A percentile compares a stretch with the other conserved stretches of the same genome.
These are phyloP conservation scores for Malassezia vespertilionis DNA, from an alignment of 1,284 basidiomycete genomes.

Conservation along the genomic window DNA sequence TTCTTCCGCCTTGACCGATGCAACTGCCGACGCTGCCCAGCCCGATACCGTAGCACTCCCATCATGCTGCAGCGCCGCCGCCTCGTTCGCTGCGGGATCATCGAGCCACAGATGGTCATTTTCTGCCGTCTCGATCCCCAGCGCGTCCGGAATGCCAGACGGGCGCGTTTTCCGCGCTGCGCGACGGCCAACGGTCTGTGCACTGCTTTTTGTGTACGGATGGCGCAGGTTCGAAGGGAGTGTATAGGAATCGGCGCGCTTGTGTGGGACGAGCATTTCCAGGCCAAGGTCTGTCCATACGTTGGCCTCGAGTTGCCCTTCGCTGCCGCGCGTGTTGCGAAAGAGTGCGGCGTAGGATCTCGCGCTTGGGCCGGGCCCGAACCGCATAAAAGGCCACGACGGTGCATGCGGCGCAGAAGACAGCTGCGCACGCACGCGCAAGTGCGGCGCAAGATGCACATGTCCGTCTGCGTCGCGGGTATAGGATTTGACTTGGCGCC, in stretches of 20 bases:
- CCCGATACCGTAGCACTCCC: neutral
- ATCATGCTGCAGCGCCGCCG: neutral
- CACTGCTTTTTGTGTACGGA: too few species aligned
- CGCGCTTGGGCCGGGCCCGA: conserved; percentile 27
- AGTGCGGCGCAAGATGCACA: conserved; percentile 16
- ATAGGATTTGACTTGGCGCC: neutral
- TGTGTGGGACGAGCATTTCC: conserved; percentile 23
- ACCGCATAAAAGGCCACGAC: conserved; percentile 27
- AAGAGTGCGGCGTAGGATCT: conserved; percentile 24
- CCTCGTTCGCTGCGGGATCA: neutral
- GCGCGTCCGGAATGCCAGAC: conserved; percentile 8
- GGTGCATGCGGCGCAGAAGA: conserved; percentile 6
- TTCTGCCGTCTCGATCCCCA: neutral
- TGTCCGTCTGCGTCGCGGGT: conserved; percentile 3
- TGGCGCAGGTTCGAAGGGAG: conserved; percentile 9
- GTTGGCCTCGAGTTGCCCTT: conserved; percentile 17
- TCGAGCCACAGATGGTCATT: conserved; percentile 30
- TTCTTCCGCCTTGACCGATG: neutral
- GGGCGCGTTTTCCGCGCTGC: conserved; percentile 4
- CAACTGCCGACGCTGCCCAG: neutral
- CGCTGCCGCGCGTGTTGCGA: conserved; percentile 13
- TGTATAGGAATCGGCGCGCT: conserved; percentile 10
- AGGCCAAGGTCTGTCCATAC: conserved; percentile 37
- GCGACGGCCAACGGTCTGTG: neutral
- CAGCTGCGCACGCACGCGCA: conserved; percentile 14